Evolutionary conservation across 345 rosid species (phyloP).

Genomic region (Noccaea caerulescens): DNA sequence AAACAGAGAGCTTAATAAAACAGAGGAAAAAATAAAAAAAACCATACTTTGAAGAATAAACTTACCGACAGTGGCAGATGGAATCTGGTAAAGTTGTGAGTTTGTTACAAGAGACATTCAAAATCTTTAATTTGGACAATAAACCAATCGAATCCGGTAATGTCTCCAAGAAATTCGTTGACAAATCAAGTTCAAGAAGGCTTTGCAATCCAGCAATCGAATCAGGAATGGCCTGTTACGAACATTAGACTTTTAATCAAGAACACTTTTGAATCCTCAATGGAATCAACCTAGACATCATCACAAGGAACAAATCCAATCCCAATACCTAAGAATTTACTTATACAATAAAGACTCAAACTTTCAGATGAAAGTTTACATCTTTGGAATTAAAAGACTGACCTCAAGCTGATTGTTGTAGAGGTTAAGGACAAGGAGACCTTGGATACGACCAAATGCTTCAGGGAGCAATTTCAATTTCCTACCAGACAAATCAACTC

Average conservation of each 20-base stretch:
- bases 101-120: slow-evolving; percentile 79
- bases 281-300: not conserved
- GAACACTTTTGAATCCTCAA: slow-evolving; percentile 1
- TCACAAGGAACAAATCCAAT: not conserved
- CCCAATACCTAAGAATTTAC: not conserved
- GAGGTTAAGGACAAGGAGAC: slow-evolving; percentile 65
- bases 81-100: slow-evolving; percentile 72
- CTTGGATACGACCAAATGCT: slow-evolving; percentile 74
- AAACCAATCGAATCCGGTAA: slow-evolving; percentile 90
- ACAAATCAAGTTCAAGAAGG: slow-evolving; percentile 75
- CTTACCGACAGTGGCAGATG: slow-evolving; percentile 78
- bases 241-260: slow-evolving; percentile 24
- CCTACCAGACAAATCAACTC: slow-evolving; percentile 69
- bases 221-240: slow-evolving; percentile 76
- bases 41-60: not conserved
- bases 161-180: slow-evolving; percentile 71
- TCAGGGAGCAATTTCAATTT: slow-evolving; percentile 70
- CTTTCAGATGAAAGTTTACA: not conserved
- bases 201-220: slow-evolving; percentile 78
- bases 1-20: slow-evolving; percentile 17
- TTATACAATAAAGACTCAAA: not conserved
- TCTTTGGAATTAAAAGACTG: slow-evolving; percentile 18
- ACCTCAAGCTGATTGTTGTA: slow-evolving; percentile 82
- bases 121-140: slow-evolving; percentile 63
- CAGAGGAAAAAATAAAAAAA: not conserved